Evolutionary conservation across 192 early-diverging fungal species (phyloP).

Genomic region (Phycomyces blakesleeanus): DNA sequence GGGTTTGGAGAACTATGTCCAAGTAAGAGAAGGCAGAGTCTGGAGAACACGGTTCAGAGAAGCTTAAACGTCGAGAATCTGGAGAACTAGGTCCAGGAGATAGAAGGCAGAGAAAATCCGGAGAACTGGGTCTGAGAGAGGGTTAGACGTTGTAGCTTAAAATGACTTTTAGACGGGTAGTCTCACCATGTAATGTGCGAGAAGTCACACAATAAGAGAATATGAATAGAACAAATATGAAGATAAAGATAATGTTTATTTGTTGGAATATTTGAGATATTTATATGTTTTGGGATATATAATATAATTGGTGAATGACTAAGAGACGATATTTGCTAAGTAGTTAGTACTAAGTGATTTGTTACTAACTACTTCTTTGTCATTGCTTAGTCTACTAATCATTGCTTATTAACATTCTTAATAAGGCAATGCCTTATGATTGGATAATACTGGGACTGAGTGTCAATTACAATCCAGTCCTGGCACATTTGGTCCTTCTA

Average conservation of each 20-base stretch:
- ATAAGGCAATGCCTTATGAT: too few relatives aligned
- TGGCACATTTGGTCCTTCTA: too few relatives aligned
- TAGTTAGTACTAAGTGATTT: too few relatives aligned
- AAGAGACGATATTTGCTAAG: too few relatives aligned
- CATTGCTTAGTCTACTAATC: too few relatives aligned
- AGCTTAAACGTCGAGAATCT: background rate
- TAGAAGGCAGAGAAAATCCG: background rate
- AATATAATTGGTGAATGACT: too few relatives aligned
- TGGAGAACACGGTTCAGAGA: background rate
- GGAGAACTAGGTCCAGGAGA: conserved; percentile 1
- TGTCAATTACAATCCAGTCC: too few relatives aligned
- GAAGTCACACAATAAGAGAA: background rate
- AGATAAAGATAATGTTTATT: conserved; percentile 1
- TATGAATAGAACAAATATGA: background rate
- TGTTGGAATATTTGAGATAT: background rate
- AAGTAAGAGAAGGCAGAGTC: too few relatives aligned
- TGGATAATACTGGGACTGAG: too few relatives aligned
- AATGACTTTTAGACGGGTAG: background rate
- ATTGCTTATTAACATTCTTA: too few relatives aligned
- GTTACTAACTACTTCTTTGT: too few relatives aligned
- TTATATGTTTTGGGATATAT: too few relatives aligned
- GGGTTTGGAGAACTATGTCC: background rate
- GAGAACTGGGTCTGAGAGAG: background rate
- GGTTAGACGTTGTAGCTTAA: background rate
- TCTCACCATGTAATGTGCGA: background rate